Conservation (phyloP, 352 stramenopile species). For the Paralagenidium karlingii region DNA sequence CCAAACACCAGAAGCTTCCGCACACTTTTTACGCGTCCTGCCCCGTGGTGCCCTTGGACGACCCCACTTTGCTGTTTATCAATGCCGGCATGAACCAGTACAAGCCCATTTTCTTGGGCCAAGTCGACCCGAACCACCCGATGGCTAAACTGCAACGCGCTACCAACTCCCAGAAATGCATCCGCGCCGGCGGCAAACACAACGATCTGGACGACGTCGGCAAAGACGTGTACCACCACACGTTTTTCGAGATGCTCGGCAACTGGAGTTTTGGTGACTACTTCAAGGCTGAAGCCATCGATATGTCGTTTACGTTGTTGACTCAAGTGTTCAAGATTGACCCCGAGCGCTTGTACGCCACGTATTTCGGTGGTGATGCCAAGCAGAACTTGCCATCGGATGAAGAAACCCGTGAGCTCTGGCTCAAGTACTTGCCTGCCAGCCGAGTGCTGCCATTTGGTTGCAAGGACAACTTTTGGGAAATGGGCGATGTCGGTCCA, state of each 20-base stretch:
- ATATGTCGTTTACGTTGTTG: slow-evolving; percentile 94
- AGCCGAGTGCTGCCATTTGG: slow-evolving; percentile 89
- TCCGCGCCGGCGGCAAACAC: slow-evolving; percentile 98
- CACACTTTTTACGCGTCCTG: slow-evolving; percentile 96
- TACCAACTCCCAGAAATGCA: slow-evolving; percentile 98
- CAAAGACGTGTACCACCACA: slow-evolving; percentile 99
- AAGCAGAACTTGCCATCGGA: slow-evolving; percentile 66
- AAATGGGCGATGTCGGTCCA: slow-evolving; percentile 98
- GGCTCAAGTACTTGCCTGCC: slow-evolving; percentile 76
- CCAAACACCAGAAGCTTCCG: slow-evolving; percentile 55
- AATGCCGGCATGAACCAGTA: slow-evolving; percentile 99
- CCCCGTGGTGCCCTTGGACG: slow-evolving; percentile 93
- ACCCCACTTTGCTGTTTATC: slow-evolving; percentile 98
- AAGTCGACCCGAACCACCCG: slow-evolving; percentile 89
- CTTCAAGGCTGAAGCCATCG: slow-evolving; percentile 97
- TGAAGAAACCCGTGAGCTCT: slow-evolving; percentile 88
- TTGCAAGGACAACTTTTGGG: slow-evolving; percentile 99
- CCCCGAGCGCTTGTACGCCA: slow-evolving; percentile 91
- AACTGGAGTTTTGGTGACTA: slow-evolving; percentile 99
- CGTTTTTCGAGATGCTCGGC: slow-evolving; percentile 99
- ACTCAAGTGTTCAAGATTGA: slow-evolving; percentile 94
- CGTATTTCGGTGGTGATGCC: slow-evolving; percentile 97
- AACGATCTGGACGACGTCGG: slow-evolving; percentile 99
- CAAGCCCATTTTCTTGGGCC: slow-evolving; percentile 98
- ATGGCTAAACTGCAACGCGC: slow-evolving; percentile 89